A percentile compares a stretch with the other conserved stretches of the same genome.
These are phyloP conservation scores for Solanum etuberosum DNA, from an alignment of 257 asterid species.

Conservation along the genomic window DNA sequence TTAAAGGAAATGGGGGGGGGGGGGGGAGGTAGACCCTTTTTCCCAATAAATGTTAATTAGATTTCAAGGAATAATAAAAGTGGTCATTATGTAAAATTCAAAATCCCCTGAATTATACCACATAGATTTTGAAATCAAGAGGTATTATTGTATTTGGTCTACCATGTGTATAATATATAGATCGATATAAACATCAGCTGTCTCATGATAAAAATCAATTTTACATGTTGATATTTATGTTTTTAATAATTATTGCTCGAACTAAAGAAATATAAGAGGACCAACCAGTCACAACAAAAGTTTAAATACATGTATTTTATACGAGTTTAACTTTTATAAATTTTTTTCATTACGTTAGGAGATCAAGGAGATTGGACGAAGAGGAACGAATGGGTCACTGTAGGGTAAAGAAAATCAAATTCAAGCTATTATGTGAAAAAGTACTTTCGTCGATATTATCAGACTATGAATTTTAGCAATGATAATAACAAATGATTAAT, in stretches of 20 bases:
- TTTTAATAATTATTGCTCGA: not conserved
- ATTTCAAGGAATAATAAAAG: constrained; percentile 52
- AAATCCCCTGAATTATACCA: constrained; percentile 18
- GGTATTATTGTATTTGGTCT: not conserved
- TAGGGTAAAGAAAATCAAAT: too few relatives aligned
- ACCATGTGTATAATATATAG: not conserved
- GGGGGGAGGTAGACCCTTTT: constrained; percentile 5
- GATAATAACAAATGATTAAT: too few relatives aligned
- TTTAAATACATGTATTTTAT: not conserved
- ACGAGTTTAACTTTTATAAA: not conserved
- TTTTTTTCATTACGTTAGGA: not conserved
- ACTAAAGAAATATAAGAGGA: not conserved
- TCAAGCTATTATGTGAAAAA: not conserved
- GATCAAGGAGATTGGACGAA: not conserved
- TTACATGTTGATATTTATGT: not conserved
- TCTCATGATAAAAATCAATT: too few relatives aligned
- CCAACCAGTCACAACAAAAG: fast-evolving
- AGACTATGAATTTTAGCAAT: not conserved
- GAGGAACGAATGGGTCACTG: not conserved
- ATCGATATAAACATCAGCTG: not conserved
- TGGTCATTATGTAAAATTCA: constrained; percentile 24
- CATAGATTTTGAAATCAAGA: not conserved
- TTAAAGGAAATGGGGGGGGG: constrained; percentile 11
- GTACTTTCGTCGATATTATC: not conserved
- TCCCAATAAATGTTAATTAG: constrained; percentile 72